Evolutionary conservation across 164 flowering plant genomes (phyloP).

Genomic region (Saururus chinensis): DNA sequence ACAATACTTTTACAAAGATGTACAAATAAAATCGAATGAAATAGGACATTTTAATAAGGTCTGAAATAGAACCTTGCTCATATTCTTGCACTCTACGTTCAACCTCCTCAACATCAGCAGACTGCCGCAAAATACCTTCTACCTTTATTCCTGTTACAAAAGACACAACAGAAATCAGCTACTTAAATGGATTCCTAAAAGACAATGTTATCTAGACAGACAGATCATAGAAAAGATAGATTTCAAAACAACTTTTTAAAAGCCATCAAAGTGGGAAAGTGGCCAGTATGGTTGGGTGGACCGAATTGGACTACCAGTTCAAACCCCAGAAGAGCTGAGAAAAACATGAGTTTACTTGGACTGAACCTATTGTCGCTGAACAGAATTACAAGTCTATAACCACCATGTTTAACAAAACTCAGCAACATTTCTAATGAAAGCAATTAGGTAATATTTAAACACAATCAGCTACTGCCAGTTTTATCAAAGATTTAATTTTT

Average conservation of each 20-base stretch:
- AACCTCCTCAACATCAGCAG: conserved; percentile 99
- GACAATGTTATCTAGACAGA: too few relatives aligned
- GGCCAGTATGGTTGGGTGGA: not conserved
- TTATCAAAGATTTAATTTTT: too few relatives aligned
- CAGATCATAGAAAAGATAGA: too few relatives aligned
- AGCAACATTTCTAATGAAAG: too few relatives aligned
- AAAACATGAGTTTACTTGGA: not conserved
- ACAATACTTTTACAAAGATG: not conserved
- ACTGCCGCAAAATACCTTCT: conserved; percentile 90
- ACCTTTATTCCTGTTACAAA: conserved; percentile 57
- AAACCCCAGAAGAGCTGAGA: not conserved
- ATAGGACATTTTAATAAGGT: not conserved
- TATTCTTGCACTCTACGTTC: conserved; percentile 90
- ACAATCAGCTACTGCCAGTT: too few relatives aligned
- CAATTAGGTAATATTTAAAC: too few relatives aligned
- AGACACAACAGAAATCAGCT: too few relatives aligned
- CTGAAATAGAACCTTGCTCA: conserved; percentile 59
- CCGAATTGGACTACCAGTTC: not conserved
- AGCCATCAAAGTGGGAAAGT: not conserved
- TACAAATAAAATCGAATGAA: not conserved
- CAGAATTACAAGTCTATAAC: not conserved
- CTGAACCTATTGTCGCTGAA: not conserved
- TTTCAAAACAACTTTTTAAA: too few relatives aligned
- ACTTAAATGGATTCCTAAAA: too few relatives aligned
- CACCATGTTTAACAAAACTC: not conserved